Evolutionary conservation across 257 asterid genomes (phyloP), one percentile per base, ranked within the genome.

Genomic region (Eucommia ulmoides): DNA sequence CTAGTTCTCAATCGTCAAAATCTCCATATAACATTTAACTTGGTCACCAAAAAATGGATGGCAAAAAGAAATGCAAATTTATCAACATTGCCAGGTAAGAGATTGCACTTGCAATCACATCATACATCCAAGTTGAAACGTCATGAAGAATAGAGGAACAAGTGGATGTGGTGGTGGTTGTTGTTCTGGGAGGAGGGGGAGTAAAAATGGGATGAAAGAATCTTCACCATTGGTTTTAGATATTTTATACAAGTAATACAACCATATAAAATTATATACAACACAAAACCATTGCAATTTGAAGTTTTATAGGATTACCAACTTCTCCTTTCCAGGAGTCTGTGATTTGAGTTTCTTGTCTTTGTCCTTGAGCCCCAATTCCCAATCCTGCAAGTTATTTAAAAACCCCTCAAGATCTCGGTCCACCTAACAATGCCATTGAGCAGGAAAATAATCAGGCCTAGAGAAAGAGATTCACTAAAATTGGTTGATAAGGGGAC

Each of bases 381-480:
- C 96, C 96, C 98, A 89, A 54, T 86, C 98, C 64, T 89, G 83
- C 57, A 29, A 29, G 38, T 85, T 89, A 62, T 61, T 76, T 67
- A 89, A 64, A 58, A 89, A 85, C 61, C 93, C 96, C 66, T 80
- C 81, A 18, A 75, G 64, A 20, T 78, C 91, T 95, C 85, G 80
- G 55, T 51, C 55, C 67, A 44, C 49, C 58, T 55, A 42, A 61
- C 51, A 55, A 52, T 35, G 33, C 62, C 59, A 52, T 47, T 10
- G 38, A 59, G 53, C n/a, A 45, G 41, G 7, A n/a, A 54, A 22
- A 52, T 16, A 63, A 62, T 18, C 24, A 2, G 7, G 44, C 55
- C 12, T 26, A 20, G 20, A 49, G 17, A 22, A n/a, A 45, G 38
- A 6, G 38, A 8, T 29, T 14, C n/a, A n/a, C n/a, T n/a, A n/a